phyloP scores from a whole-genome alignment of 176 grass and related monocot genomes.

The Triticum monococcum region DNA sequence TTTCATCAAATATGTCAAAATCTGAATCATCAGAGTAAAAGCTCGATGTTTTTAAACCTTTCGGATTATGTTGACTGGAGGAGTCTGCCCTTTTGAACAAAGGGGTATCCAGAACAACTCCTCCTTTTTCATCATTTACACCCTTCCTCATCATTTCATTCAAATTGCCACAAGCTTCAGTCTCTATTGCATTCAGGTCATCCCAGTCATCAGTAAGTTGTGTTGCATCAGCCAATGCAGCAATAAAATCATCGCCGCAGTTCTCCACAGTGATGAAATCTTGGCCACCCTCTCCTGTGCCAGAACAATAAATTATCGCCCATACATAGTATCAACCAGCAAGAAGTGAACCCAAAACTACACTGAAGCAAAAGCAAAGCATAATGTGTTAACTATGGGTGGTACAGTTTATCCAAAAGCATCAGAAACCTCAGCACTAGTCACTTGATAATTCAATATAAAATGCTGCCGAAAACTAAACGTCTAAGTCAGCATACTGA shows the following conservation, averaged over 20 bases:
- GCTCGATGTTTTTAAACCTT: neutral
- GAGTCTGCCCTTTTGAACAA: conserved; percentile 13
- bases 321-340: neutral
- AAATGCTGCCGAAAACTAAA: neutral
- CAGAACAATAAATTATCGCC: neutral
- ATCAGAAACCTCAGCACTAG: neutral
- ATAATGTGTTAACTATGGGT: neutral
- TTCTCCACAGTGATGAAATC: conserved; percentile 71
- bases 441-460: neutral
- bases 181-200: conserved; percentile 73
- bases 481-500: neutral
- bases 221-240: conserved; percentile 59
- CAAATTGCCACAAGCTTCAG: conserved; percentile 75
- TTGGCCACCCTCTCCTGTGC: conserved; percentile 58
- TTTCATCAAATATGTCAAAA: conserved; percentile 46
- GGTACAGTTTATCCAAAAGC: neutral
- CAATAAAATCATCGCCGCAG: conserved; percentile 72
- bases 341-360: neutral
- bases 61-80: neutral
- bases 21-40: conserved; percentile 45
- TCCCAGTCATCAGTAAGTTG: conserved; percentile 73
- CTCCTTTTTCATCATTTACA: conserved; percentile 22
- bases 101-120: conserved; percentile 4
- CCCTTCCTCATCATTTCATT: conserved; percentile 62
- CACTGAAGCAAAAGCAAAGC: neutral